These are phyloP conservation scores for Knoxdaviesia capensis DNA, from an alignment of 2,329 filamentous ascomycete genomes.

Conservation along the genomic window DNA sequence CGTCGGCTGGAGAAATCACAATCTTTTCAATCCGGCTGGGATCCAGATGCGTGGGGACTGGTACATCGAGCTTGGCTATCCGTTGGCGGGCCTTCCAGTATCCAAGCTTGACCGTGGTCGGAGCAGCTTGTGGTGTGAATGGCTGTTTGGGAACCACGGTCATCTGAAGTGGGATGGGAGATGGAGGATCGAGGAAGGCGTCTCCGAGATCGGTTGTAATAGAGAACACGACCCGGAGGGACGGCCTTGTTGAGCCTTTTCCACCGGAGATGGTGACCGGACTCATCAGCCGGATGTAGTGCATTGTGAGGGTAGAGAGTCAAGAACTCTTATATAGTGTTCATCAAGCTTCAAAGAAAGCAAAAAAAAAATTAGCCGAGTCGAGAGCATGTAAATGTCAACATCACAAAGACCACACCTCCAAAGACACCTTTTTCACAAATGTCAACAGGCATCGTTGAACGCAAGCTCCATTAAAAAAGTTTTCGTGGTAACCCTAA, in stretches of 20 bases:
- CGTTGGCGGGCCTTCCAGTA: not conserved
- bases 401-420: no score
- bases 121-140: not conserved
- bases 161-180: slow-evolving; percentile 18
- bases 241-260: slow-evolving; percentile 7
- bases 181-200: slow-evolving; percentile 25
- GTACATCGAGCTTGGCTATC: not conserved
- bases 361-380: no score
- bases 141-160: no score
- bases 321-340: no score
- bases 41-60: not conserved
- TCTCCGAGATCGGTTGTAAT: slow-evolving; percentile 39
- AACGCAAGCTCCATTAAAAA: no score
- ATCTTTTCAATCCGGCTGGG: not conserved
- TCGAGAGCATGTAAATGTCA: no score
- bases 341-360: no score
- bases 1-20: not conserved
- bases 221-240: slow-evolving; percentile 25
- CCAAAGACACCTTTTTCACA: no score
- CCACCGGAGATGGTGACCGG: slow-evolving; percentile 17
- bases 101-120: not conserved
- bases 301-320: slow-evolving; percentile 17
- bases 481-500: no score
- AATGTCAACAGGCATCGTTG: no score
- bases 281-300: slow-evolving; percentile 35